Percentiles rank a stretch among this genome's conserved stretches.
phyloP scores from a whole-genome alignment of 1,284 basidiomycete species.

The Ustilago loliicola region DNA sequence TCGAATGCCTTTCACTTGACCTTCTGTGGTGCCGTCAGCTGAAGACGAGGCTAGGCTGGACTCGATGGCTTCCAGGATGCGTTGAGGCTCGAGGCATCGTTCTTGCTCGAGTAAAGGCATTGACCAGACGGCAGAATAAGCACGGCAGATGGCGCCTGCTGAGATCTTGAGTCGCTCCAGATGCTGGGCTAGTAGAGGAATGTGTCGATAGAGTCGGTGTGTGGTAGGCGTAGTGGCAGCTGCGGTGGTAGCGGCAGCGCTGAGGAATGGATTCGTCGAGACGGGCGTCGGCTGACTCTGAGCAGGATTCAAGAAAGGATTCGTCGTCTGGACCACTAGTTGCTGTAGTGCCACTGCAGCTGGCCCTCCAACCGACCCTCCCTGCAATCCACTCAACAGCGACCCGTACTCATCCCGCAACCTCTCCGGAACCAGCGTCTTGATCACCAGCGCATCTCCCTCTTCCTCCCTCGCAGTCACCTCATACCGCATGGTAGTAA shows the following conservation, averaged over 20 bases:
- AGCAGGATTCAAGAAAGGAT: slow-evolving; percentile 28
- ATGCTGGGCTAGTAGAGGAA: slow-evolving; percentile 39
- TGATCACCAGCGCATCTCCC: slow-evolving; percentile 31
- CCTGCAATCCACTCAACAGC: slow-evolving; percentile 19
- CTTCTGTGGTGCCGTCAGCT: neutral
- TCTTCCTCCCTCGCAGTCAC: slow-evolving; percentile 2
- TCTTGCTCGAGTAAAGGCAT: slow-evolving; percentile 33
- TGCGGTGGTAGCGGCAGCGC: neutral
- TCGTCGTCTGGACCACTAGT: slow-evolving; percentile 20
- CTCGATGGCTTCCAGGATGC: slow-evolving; percentile 43
- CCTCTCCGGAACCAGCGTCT: slow-evolving; percentile 26
- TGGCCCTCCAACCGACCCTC: slow-evolving; percentile 7
- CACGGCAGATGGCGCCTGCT: slow-evolving; percentile 47
- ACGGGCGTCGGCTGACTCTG: slow-evolving; percentile 1
- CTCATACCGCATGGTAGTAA: slow-evolving; percentile 54
- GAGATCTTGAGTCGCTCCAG: slow-evolving; percentile 38
- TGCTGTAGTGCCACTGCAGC: neutral
- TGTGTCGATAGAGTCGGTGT: slow-evolving; percentile 40
- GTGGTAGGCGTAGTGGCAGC: slow-evolving; percentile 6
- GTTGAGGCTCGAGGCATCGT: slow-evolving; percentile 20
- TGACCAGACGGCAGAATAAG: slow-evolving; percentile 40
- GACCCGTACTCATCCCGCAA: slow-evolving; percentile 14
- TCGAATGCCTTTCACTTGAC: slow-evolving; percentile 41
- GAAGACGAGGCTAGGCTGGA: slow-evolving; percentile 10
- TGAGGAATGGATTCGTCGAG: slow-evolving; percentile 40